These are phyloP conservation scores for Tagetes patula DNA, from an alignment of 129 eudicot species.

Conservation along the genomic window DNA sequence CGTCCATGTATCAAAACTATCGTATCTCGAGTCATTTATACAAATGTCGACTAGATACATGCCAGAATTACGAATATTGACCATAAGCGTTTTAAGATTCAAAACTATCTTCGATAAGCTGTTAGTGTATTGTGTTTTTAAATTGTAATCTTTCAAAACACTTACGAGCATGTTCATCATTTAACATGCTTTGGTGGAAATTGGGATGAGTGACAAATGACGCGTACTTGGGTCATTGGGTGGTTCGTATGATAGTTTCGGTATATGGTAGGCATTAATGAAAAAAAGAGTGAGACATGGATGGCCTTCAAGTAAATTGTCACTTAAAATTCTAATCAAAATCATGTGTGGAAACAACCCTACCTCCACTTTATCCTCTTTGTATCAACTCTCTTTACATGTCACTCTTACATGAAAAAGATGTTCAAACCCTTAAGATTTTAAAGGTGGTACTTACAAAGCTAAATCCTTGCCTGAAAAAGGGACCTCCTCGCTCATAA, in stretches of 20 bases:
- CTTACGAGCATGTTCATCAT: neutral
- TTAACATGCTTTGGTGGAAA: neutral
- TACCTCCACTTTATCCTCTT: constrained; percentile 10
- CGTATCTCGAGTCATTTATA: neutral
- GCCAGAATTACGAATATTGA: neutral
- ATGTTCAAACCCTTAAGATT: constrained; percentile 8
- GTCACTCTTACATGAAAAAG: constrained; percentile 13
- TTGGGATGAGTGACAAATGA: neutral
- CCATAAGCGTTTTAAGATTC: neutral
- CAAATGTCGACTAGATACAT: constrained; percentile 3
- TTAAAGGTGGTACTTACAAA: constrained; percentile 51
- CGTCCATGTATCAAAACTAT: neutral
- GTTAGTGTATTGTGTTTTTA: neutral
- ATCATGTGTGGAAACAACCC: constrained; percentile 2
- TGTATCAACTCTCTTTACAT: constrained; percentile 5
- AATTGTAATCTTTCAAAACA: neutral
- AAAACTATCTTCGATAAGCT: neutral
- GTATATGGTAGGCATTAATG: neutral
- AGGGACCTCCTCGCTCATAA: constrained; percentile 85
- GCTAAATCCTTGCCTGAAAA: constrained; percentile 54
- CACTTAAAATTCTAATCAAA: neutral
- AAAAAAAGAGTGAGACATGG: neutral
- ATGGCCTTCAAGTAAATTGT: neutral
- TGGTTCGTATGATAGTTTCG: neutral
- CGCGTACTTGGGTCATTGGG: constrained; percentile 3